These are phyloP conservation scores for Salix dunnii DNA, from an alignment of 345 rosid genomes.

Conservation along the genomic window DNA sequence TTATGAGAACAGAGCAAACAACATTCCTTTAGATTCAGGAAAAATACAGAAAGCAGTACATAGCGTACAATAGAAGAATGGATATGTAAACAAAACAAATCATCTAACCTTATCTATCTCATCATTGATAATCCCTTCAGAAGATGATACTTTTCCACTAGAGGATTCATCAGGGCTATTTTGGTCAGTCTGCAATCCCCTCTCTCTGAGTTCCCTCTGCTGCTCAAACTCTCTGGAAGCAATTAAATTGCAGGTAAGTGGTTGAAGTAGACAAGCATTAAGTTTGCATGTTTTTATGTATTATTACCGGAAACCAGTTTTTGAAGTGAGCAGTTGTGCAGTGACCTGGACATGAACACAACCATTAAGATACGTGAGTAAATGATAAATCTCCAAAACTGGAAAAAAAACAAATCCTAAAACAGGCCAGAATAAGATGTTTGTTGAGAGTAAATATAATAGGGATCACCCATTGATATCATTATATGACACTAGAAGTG, in stretches of 20 bases:
- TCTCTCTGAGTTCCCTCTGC: constrained; percentile 88
- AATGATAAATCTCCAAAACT: neutral
- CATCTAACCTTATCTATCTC: constrained; percentile 55
- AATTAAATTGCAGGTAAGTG: constrained; percentile 15
- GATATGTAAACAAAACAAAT: constrained; percentile 13
- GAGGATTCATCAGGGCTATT: constrained; percentile 53
- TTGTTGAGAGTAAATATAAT: neutral
- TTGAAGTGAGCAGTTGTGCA: constrained; percentile 87
- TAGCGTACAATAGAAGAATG: neutral
- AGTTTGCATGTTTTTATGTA: constrained; percentile 9
- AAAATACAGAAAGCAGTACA: neutral
- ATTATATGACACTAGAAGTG: neutral
- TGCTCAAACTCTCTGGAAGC: constrained; percentile 87
- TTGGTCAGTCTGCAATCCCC: constrained; percentile 68
- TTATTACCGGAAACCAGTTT: constrained; percentile 88
- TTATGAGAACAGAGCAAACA: neutral
- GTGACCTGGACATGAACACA: constrained; percentile 57
- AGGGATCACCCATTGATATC: constrained; percentile 5
- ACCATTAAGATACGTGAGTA: neutral
- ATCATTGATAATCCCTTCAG: constrained; percentile 48
- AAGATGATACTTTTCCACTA: constrained; percentile 45
- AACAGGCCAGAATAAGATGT: constrained; percentile 1
- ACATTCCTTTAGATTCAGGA: neutral
- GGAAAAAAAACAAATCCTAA: neutral
- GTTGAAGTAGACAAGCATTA: constrained; percentile 12